These are phyloP conservation scores for Kodamaea sp. DNA, from an alignment of 1,139 yeast species.

Conservation along the genomic window DNA sequence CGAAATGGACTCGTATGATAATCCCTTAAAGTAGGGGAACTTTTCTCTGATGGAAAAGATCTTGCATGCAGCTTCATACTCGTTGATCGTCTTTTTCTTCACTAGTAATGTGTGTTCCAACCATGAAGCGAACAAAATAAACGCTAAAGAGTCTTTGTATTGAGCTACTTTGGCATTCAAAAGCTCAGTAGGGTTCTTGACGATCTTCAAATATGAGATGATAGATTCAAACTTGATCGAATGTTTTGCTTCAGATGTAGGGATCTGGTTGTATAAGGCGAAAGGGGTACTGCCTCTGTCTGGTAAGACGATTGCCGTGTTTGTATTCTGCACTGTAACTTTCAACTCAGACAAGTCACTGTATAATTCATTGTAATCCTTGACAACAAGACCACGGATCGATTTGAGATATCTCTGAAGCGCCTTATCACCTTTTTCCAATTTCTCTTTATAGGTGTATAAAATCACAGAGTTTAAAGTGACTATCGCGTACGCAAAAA, in stretches of 20 bases:
- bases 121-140: slow-evolving; percentile 44
- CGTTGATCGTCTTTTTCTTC: slow-evolving; percentile 29
- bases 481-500: slow-evolving; percentile 48
- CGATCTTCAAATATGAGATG: slow-evolving; percentile 36
- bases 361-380: slow-evolving; percentile 33
- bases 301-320: slow-evolving; percentile 33
- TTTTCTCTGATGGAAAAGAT: slow-evolving; percentile 41
- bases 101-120: slow-evolving; percentile 36
- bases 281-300: slow-evolving; percentile 30
- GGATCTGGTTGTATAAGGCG: slow-evolving; percentile 35
- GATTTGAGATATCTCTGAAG: slow-evolving; percentile 28
- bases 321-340: slow-evolving; percentile 19
- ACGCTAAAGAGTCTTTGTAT: slow-evolving; percentile 45
- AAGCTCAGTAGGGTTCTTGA: slow-evolving; percentile 41
- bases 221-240: slow-evolving; percentile 32
- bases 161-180: slow-evolving; percentile 44
- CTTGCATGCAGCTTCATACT: slow-evolving; percentile 47
- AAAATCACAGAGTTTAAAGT: slow-evolving; percentile 30
- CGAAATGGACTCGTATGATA: slow-evolving; percentile 56
- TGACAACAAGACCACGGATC: slow-evolving; percentile 31
- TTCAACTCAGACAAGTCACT: slow-evolving; percentile 27
- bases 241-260: slow-evolving; percentile 29
- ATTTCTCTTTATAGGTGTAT: slow-evolving; percentile 40
- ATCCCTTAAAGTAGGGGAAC: slow-evolving; percentile 50
- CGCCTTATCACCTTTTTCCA: slow-evolving; percentile 19